These are phyloP conservation scores for Agastache rugosa DNA, from an alignment of 257 asterid species.

Conservation along the genomic window DNA sequence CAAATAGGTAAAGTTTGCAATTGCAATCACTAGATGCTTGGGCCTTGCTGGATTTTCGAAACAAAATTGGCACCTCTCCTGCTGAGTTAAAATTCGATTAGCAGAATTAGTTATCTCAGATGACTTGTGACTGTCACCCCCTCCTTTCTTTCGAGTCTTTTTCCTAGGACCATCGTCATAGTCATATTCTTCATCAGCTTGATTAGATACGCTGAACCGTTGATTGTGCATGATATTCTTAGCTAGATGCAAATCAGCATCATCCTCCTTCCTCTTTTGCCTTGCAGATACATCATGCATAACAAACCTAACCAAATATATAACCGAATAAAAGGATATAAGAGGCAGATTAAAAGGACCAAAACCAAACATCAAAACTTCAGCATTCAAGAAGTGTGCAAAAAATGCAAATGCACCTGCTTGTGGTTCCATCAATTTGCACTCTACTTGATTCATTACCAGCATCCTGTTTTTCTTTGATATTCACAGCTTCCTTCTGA, in stretches of 20 bases:
- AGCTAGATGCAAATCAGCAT: slow-evolving; percentile 86
- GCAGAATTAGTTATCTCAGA: slow-evolving; percentile 58
- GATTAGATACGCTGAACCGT: slow-evolving; percentile 59
- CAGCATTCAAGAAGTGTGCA: slow-evolving; percentile 5
- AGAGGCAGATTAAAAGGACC: slow-evolving; percentile 25
- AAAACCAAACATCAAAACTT: neutral
- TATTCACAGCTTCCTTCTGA: slow-evolving; percentile 77
- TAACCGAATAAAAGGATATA: slow-evolving; percentile 24
- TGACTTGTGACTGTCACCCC: slow-evolving; percentile 47
- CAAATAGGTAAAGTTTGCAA: slow-evolving; percentile 85
- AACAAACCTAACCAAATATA: slow-evolving; percentile 51
- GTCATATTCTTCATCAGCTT: slow-evolving; percentile 95
- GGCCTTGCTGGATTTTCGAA: slow-evolving; percentile 88
- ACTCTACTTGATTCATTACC: slow-evolving; percentile 48
- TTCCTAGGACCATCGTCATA: slow-evolving; percentile 81
- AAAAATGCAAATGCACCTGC: slow-evolving; percentile 60
- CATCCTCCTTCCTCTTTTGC: slow-evolving; percentile 78
- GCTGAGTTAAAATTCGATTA: slow-evolving; percentile 73
- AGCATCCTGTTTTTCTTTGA: slow-evolving; percentile 49
- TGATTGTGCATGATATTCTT: slow-evolving; percentile 68
- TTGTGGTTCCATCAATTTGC: slow-evolving; percentile 68
- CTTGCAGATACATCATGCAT: slow-evolving; percentile 71
- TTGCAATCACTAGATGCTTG: slow-evolving; percentile 82
- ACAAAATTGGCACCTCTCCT: slow-evolving; percentile 90
- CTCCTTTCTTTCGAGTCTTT: slow-evolving; percentile 68